Conservation (phyloP, 1,284 basidiomycete species). For the Phenoliferia sp. region DNA sequence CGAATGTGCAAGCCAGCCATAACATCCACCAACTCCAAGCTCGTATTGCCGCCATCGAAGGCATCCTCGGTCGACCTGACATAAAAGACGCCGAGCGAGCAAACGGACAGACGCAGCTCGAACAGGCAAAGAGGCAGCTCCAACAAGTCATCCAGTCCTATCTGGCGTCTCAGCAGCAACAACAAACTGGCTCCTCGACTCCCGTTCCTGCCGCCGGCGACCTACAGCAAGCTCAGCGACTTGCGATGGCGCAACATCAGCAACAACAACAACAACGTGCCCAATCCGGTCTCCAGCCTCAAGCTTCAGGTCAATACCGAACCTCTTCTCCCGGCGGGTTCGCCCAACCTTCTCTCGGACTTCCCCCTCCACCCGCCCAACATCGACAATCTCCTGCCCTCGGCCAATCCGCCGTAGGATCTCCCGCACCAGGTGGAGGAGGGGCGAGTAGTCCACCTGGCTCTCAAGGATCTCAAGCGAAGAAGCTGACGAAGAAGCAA, state of each 20-base stretch:
- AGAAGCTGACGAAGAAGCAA: constrained; percentile 29
- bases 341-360: too few species aligned
- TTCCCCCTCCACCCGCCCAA: too few species aligned
- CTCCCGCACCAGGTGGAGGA: too few species aligned
- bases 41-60: constrained; percentile 26
- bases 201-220: not conserved
- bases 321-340: constrained; percentile 5
- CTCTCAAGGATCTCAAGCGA: too few species aligned
- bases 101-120: constrained; percentile 14
- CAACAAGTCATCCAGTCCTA: constrained; percentile 25
- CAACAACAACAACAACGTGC: constrained; percentile 8
- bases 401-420: too few species aligned
- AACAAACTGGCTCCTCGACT: too few species aligned
- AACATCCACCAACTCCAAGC: constrained; percentile 20
- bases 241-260: constrained; percentile 17
- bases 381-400: too few species aligned
- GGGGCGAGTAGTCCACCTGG: too few species aligned
- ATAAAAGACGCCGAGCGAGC: constrained; percentile 8
- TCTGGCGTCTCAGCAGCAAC: constrained; percentile 8
- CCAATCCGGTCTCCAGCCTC: constrained; percentile 1
- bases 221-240: constrained; percentile 25
- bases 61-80: constrained; percentile 20
- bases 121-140: constrained; percentile 19
- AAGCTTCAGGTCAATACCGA: not conserved
- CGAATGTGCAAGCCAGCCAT: too few species aligned